Evolutionary conservation across 495 filamentous ascomycete genomes (phyloP).

Genomic region (Aspergillus hancockii): DNA sequence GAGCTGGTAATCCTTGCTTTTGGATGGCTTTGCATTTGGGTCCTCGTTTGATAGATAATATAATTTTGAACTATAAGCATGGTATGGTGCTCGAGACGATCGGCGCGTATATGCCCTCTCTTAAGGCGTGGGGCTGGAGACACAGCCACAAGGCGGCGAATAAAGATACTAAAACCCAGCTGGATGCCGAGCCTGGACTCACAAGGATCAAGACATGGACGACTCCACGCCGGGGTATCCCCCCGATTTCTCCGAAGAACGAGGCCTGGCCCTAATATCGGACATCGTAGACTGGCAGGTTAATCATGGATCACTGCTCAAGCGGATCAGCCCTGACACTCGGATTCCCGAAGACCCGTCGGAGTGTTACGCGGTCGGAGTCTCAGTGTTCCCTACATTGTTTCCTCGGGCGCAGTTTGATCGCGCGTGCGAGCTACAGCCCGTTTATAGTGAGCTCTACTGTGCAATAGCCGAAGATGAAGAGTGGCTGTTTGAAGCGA

Average conservation of each 20-base stretch:
- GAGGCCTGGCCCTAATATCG: constrained; percentile 42
- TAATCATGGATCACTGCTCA: constrained; percentile 76
- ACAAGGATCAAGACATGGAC: neutral
- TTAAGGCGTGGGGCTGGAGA: too few relatives aligned
- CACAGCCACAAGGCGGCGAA: neutral
- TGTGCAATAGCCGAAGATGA: constrained; percentile 74
- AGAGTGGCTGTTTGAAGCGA: constrained; percentile 57
- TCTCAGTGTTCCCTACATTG: constrained; percentile 77
- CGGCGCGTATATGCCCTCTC: too few relatives aligned
- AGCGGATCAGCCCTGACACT: constrained; percentile 53
- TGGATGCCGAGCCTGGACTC: neutral
- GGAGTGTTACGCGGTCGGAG: constrained; percentile 63
- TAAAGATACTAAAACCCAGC: neutral
- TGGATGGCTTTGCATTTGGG: too few relatives aligned
- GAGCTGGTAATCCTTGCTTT: too few relatives aligned
- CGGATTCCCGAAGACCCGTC: constrained; percentile 62
- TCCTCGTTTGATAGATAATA: too few relatives aligned
- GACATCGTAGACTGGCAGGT: constrained; percentile 78
- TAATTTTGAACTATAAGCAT: too few relatives aligned
- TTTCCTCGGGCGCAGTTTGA: constrained; percentile 74
- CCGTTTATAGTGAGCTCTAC: constrained; percentile 80
- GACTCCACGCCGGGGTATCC: constrained; percentile 2
- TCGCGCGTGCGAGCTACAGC: constrained; percentile 65
- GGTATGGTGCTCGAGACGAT: too few relatives aligned
- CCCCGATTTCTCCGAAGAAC: constrained; percentile 12